Base-by-base conservation (phyloP, 768 basidiomycete species). In the Tylopilus rubrobrunneus region DNA sequence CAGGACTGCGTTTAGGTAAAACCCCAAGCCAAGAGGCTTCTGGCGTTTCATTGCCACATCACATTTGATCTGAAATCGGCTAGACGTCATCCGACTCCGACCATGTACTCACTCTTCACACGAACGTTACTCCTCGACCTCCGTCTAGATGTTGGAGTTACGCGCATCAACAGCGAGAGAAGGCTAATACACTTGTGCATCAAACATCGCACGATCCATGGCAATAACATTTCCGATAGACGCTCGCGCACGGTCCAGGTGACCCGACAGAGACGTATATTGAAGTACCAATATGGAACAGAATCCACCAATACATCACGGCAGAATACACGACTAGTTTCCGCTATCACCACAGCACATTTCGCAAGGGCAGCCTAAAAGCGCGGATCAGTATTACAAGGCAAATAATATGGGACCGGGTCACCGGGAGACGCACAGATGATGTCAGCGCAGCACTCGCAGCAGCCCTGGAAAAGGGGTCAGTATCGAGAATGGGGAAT, bases 301-400 rank as follows among this genome's bases (percentile, higher is more conserved):
- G 4, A 4, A n/a, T 52, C 5, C 48, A 48, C 21, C 39, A 19
- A 52, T 1, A 36, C 6, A 46, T 62, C 53, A 55, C 42, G 48
- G 4, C 45, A 45, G 40, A 15, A 14, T 57, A 61, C 58, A 63
- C 6, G 28, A 0, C 37, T 31, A 27, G 1, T 37, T 43, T 31
- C 12, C 19, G 36, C n/a, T 12, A 5, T 7, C 40, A 51, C 44
- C 74, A 66, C 85, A 88, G 67, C 81, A 83, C 80, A 87, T 81
- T 73, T 89, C 87, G 74, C 87, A 89, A 8, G 87, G 87, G 76
- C 86, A 89, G 70, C 86, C 86, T 88, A 57, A 6, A 49, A 1
- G 5, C 10, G 28, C 3, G n/a, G 8, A 8, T 58, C 40, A 65
- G 56, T 3, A 28, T 7, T 45, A 12, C 8, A 23, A 19, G 17